Percentiles rank a stretch among this genome's conserved stretches.
Conservation (phyloP, 2,329 filamentous ascomycete species). For the Ophiostoma perfectum region DNA sequence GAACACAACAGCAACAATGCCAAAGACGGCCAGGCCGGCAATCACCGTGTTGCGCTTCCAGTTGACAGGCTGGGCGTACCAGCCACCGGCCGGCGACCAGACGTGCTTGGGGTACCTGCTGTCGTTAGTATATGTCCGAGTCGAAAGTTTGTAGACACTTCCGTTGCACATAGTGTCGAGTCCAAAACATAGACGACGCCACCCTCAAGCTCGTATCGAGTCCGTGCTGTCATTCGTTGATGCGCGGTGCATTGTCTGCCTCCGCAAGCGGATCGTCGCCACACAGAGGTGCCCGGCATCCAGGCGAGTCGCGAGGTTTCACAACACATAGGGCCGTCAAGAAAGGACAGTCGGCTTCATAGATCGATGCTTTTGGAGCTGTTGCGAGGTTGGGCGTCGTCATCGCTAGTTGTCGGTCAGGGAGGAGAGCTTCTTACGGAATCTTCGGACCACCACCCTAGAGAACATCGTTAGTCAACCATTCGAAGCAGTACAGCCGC, state of each 20-base stretch:
- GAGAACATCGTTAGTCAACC: constrained; percentile 26
- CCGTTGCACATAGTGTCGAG: not conserved
- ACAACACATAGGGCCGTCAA: no score
- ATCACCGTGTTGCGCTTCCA: constrained; percentile 80
- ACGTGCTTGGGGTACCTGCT: constrained; percentile 93
- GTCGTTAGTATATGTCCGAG: not conserved
- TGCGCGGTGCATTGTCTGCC: not conserved
- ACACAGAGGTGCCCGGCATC: not conserved
- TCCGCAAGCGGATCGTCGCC: not conserved
- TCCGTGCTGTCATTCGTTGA: not conserved
- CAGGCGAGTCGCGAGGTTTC: no score
- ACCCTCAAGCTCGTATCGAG: not conserved
- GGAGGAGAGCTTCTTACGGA: constrained; percentile 41
- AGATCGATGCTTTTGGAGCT: not conserved
- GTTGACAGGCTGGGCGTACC: constrained; percentile 92
- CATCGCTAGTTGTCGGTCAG: not conserved
- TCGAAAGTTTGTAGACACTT: not conserved
- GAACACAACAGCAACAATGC: constrained; percentile 60
- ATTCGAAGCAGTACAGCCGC: not conserved
- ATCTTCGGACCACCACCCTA: constrained; percentile 70
- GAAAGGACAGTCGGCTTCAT: not conserved
- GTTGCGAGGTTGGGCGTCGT: not conserved
- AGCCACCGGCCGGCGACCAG: constrained; percentile 97
- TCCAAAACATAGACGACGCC: not conserved
- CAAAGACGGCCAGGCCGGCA: constrained; percentile 43